Conservation (phyloP, 129 eudicot species). For the Lonicera japonica region DNA sequence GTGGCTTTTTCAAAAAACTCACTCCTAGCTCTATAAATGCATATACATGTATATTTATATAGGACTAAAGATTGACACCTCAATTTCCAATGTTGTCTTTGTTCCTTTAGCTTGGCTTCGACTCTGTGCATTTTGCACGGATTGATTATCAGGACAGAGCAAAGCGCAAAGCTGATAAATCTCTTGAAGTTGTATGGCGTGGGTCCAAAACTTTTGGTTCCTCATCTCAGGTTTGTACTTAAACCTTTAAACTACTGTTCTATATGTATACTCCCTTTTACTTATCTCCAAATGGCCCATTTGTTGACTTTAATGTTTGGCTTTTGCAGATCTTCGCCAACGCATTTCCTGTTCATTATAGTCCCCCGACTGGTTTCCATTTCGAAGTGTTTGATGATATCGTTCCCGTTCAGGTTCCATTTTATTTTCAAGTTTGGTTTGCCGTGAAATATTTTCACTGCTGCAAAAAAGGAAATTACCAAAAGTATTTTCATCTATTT, state of each 20-base stretch:
- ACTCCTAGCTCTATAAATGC: too few species aligned
- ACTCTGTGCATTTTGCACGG: conserved; percentile 89
- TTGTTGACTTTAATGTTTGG: background rate
- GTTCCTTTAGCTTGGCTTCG: conserved; percentile 66
- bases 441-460: too few species aligned
- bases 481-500: background rate
- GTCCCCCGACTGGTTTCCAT: conserved; percentile 76
- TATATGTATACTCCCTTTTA: background rate
- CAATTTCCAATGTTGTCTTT: conserved; percentile 3
- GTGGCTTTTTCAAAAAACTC: too few species aligned
- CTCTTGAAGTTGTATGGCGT: conserved; percentile 92
- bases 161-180: conserved; percentile 65
- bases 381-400: conserved; percentile 63
- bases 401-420: conserved; percentile 75
- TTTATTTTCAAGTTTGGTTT: background rate
- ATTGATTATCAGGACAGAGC: conserved; percentile 92
- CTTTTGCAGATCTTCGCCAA: conserved; percentile 65
- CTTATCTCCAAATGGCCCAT: background rate
- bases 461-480: too few species aligned
- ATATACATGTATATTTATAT: background rate
- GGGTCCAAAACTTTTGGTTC: conserved; percentile 91
- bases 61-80: background rate
- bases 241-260: background rate
- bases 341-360: conserved; percentile 73
- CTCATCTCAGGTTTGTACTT: conserved; percentile 51